Base-by-base conservation (phyloP, 2,329 filamentous ascomycete species). In the Malbranchea zuffiana region DNA sequence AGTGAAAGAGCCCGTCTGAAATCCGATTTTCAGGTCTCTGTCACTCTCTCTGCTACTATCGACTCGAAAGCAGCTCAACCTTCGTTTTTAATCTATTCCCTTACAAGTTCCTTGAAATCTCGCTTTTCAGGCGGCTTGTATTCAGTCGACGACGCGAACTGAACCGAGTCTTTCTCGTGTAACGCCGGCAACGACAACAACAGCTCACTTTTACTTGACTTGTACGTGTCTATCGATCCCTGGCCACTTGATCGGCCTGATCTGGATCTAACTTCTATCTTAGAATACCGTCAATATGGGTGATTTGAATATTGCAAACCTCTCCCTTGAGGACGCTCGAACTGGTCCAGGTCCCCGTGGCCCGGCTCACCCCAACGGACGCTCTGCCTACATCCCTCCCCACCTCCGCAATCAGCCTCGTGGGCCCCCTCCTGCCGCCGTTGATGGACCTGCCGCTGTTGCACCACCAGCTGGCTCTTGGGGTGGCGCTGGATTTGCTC, bases 331-430 rank as follows among this genome's bases (percentile, higher is more conserved):
- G 57, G 75, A 79, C 48, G 75, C 72, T 44, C 69, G 75, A 61
- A 74, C 77, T 56, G 74, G 71, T 49, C 59, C 63, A 26, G 47
- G 48, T 41, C 59, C 61, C 38, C 34, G 35, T 24, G 48, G 50
- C 40, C 59, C 61, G 35, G 27, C 24, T 19, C 44, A 60, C 63
- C 50, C 59, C 59, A 57, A 59, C 43, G 70, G 71, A 50, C 74
- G 73, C 54, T 66, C 72, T 57, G 70, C 75, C 50, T 79, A 79
- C 60, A 78, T 79, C 50, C 75, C 75, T 52, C 75, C 75, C 51
- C 75, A 79, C 58, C 69, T 78, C 47, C 72, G 75, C 47, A 54
- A 57, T 37, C 59, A 57, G 30, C 43, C 37, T 20, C 41, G 41
- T 42, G 41, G 41, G 33, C 50, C 50, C 37, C 49, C 49, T 41